These are phyloP conservation scores for Heliamphora exappendiculata DNA, from an alignment of 148 eudicot genomes.

Conservation along the genomic window DNA sequence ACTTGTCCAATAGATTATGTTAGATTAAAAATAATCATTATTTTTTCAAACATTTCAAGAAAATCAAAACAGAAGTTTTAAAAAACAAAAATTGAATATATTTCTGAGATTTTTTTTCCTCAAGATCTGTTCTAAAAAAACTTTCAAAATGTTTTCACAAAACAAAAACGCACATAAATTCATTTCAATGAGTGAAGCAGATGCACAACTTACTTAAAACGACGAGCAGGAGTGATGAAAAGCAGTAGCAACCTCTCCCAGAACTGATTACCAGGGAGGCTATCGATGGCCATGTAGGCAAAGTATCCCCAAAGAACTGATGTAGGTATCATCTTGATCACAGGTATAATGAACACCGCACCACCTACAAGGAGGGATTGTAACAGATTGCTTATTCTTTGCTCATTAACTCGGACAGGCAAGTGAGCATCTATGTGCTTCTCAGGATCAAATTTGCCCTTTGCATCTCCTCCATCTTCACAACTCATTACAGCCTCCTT, in stretches of 20 bases:
- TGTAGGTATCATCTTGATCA: constrained; percentile 55
- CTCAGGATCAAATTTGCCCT: constrained; percentile 31
- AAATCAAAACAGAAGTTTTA: too few relatives aligned
- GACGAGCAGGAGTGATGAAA: constrained; percentile 36
- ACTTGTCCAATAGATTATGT: too few relatives aligned
- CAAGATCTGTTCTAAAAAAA: too few relatives aligned
- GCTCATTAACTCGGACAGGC: constrained; percentile 69
- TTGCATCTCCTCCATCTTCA: constrained; percentile 23
- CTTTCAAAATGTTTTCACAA: too few relatives aligned
- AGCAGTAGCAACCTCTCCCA: constrained; percentile 54
- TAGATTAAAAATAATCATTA: too few relatives aligned
- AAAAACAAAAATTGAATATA: too few relatives aligned
- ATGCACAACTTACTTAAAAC: constrained; percentile 46
- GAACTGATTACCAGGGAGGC: constrained; percentile 70
- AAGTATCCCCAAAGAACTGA: constrained; percentile 78
- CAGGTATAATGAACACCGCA: constrained; percentile 41
- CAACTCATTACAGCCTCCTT: constrained; percentile 42
- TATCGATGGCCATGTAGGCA: constrained; percentile 62
- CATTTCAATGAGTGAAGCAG: neutral
- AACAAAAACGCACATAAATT: neutral
- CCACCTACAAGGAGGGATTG: constrained; percentile 55
- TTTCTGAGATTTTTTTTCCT: too few relatives aligned
- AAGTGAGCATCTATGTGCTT: constrained; percentile 56
- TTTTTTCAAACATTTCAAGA: too few relatives aligned
- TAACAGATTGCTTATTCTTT: constrained; percentile 60